Evolutionary conservation across 2,329 filamentous ascomycete species (phyloP).

Genomic region (Colletotrichum falcatum): DNA sequence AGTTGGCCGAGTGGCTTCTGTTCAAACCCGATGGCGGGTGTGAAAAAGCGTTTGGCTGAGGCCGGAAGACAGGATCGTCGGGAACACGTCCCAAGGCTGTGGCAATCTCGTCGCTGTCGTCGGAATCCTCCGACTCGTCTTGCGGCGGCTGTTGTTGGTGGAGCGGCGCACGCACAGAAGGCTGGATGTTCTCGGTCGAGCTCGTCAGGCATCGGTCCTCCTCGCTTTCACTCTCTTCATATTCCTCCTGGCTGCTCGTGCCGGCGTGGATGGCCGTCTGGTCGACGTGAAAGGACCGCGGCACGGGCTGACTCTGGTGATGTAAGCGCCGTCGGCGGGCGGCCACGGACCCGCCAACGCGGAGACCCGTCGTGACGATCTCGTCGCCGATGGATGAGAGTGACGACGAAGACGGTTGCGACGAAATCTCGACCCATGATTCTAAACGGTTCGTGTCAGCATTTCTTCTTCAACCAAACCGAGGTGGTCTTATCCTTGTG

Average conservation of each 20-base stretch:
- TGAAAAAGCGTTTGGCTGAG: slow-evolving; percentile 92
- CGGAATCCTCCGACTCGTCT: slow-evolving; percentile 61
- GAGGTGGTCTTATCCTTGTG: slow-evolving; percentile 42
- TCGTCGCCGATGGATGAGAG: slow-evolving; percentile 88
- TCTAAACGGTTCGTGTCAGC: slow-evolving; percentile 64
- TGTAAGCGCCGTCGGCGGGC: slow-evolving; percentile 68
- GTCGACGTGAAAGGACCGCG: slow-evolving; percentile 51
- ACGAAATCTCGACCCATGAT: slow-evolving; percentile 96
- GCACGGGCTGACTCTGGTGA: slow-evolving; percentile 47
- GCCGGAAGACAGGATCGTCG: slow-evolving; percentile 74
- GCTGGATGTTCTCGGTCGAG: slow-evolving; percentile 65
- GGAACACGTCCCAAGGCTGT: slow-evolving; percentile 79
- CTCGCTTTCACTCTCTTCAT: slow-evolving; percentile 92
- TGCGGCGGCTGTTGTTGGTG: slow-evolving; percentile 48
- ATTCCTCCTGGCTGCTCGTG: slow-evolving; percentile 90
- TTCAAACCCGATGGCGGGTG: slow-evolving; percentile 75
- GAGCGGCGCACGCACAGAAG: slow-evolving; percentile 46
- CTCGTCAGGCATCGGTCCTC: slow-evolving; percentile 76
- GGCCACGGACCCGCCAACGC: slow-evolving; percentile 75
- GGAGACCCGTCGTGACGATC: slow-evolving; percentile 89
- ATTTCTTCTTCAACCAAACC: background rate
- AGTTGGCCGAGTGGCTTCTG: slow-evolving; percentile 62
- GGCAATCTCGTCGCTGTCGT: slow-evolving; percentile 77
- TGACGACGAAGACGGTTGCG: slow-evolving; percentile 93
- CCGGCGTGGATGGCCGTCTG: slow-evolving; percentile 57